A percentile compares a stretch with the other conserved stretches of the same genome.
Evolutionary conservation across 164 flowering plant genomes (phyloP).

Genomic region (Amborella trichopoda): DNA sequence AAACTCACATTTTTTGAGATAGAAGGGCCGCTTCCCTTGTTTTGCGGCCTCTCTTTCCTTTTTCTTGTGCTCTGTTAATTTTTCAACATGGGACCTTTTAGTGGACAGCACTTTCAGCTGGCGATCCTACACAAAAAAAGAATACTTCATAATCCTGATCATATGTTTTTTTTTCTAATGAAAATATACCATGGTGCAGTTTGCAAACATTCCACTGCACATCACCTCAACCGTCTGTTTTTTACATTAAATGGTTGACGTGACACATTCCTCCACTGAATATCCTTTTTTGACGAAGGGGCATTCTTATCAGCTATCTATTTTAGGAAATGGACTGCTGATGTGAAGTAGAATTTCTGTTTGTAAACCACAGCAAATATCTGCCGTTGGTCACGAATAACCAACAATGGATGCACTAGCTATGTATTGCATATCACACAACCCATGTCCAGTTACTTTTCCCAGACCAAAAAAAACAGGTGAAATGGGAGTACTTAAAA

Average conservation of each 20-base stretch:
- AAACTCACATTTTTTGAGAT: slow-evolving; percentile 65
- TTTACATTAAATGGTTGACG: no score
- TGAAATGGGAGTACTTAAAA: not conserved
- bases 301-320: no score
- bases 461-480: not conserved
- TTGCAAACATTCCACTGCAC: no score
- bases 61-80: slow-evolving; percentile 77
- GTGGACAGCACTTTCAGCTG: slow-evolving; percentile 47
- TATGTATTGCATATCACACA: no score
- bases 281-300: no score
- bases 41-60: slow-evolving; percentile 85
- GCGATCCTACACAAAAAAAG: slow-evolving; percentile 33
- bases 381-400: not conserved
- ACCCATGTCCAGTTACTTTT: no score
- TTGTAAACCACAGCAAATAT: not conserved
- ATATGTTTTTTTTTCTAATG: not conserved
- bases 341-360: no score
- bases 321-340: no score
- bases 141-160: not conserved
- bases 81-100: slow-evolving; percentile 35
- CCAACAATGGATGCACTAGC: no score
- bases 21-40: slow-evolving; percentile 75
- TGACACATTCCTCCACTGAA: no score
- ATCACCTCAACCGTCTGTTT: no score
- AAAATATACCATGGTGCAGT: no score